phyloP scores from a whole-genome alignment of 2,329 filamentous ascomycete species.

The Fusarium lyarnte region DNA sequence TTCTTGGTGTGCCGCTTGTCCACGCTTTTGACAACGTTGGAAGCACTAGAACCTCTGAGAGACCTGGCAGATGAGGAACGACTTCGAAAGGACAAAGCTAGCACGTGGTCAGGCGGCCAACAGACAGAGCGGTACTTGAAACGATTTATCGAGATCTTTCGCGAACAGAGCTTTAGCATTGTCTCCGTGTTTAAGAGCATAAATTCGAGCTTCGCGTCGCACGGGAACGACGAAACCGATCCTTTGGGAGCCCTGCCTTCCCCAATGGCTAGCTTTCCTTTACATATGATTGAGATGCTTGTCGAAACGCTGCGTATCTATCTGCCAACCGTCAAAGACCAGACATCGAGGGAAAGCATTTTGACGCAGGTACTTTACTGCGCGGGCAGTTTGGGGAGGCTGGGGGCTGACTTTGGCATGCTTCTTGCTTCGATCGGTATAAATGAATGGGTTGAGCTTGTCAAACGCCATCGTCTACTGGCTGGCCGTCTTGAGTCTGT shows the following conservation, averaged over 20 bases:
- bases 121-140: conserved; percentile 96
- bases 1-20: conserved; percentile 88
- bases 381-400: conserved; percentile 85
- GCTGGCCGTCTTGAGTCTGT: conserved; percentile 80
- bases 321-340: conserved; percentile 83
- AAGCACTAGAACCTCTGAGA: conserved; percentile 83
- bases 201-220: conserved; percentile 53
- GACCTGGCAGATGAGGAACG: conserved; percentile 91
- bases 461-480: conserved; percentile 86
- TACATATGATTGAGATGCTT: conserved; percentile 84
- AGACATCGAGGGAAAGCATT: conserved; percentile 83
- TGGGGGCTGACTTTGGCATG: conserved; percentile 93
- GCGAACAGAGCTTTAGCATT: conserved; percentile 96
- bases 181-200: conserved; percentile 94
- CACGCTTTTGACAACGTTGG: conserved; percentile 81
- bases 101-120: conserved; percentile 75
- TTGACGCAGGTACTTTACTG: conserved; percentile 94
- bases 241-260: conserved; percentile 73
- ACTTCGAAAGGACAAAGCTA: conserved; percentile 55
- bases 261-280: conserved; percentile 82
- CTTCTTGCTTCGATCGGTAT: conserved; percentile 72
- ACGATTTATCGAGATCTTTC: conserved; percentile 95
- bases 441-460: conserved; percentile 86
- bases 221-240: conserved; percentile 24
- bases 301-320: conserved; percentile 79